A percentile compares a stretch with the other conserved stretches of the same genome.
Conservation (phyloP, 768 basidiomycete genomes). For the Tricholoma sp. region DNA sequence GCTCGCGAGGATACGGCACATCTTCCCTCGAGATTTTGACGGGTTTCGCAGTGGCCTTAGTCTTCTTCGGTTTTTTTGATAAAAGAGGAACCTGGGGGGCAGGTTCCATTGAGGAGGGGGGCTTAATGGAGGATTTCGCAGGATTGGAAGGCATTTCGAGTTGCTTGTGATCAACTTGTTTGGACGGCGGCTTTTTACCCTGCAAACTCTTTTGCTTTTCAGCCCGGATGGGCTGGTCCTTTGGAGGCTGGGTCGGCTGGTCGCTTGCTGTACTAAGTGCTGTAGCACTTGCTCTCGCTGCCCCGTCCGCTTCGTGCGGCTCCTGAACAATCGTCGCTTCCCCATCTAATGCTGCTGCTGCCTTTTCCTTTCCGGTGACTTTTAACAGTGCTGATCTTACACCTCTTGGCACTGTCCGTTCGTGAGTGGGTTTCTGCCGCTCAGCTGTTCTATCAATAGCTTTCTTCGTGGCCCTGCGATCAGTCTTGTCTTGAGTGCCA, state of each 20-base stretch:
- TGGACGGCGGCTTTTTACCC: conserved; percentile 14
- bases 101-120: conserved; percentile 22
- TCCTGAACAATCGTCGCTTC: conserved; percentile 25
- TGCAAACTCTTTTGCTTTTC: conserved; percentile 19
- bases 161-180: conserved; percentile 18
- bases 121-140: conserved; percentile 4
- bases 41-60: conserved; percentile 56
- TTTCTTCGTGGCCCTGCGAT: conserved; percentile 62
- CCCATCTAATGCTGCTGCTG: conserved; percentile 32
- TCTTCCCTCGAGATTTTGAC: conserved; percentile 57
- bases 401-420: conserved; percentile 50
- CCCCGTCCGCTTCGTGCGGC: conserved; percentile 33
- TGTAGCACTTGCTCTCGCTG: conserved; percentile 11
- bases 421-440: conserved; percentile 49
- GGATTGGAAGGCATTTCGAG: conserved; percentile 1
- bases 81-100: conserved; percentile 63
- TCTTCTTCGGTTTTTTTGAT: conserved; percentile 83
- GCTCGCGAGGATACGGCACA: conserved; percentile 34
- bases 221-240: conserved; percentile 22
- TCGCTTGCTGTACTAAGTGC: conserved; percentile 20
- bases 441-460: conserved; percentile 61
- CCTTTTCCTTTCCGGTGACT: conserved; percentile 47
- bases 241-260: conserved; percentile 24
- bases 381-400: conserved; percentile 49
- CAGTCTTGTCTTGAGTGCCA: conserved; percentile 51